Base-by-base conservation (phyloP, 1,284 basidiomycete species). In the Vanrija sp. region DNA sequence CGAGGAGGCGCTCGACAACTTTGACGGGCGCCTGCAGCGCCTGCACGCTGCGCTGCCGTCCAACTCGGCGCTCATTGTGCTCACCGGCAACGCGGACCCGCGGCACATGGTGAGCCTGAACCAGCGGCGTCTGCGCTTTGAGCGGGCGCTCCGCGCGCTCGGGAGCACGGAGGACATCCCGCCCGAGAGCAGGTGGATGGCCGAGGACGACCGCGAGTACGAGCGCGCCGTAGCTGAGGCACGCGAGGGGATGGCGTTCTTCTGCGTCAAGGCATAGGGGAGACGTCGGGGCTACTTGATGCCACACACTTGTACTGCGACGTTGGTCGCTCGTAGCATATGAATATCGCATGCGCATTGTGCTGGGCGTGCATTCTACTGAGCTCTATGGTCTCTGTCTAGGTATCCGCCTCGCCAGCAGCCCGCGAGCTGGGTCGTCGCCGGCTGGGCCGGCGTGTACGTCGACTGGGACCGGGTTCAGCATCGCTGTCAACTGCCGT, bases 61-160 rank as follows among this genome's bases (percentile, higher is more conserved):
- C 7, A 84, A 86, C 25, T 89, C 91, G 0, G 91, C 91, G 0
- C 72, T 96, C 12, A 78, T 95, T 43, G 79, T 96, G 45, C 85
- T 95, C 67, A 89, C 87, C 0, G 92, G 92, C 0, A 90, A 95
- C 68, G 84, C 85, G 1, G 89, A 94, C 68, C 91, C 93, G 0
- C 82, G 89, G 0, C 78, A 74, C 1, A 91, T 93, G 88, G 78
- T 86, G 1, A 71, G 80, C 23, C 78, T 95, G 19, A 85, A 85
- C 55, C 81, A 82, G 3, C 81, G 85, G 52, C 87, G 90, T 70
- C 75, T 76, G 5, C 80, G 82, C 18, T 94, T 91, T 65, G 91
- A 95, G 67, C 79, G 76, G 34, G 82, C 85, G 28, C 79, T 88
- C 63, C 82, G 84, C 66, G 79, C 78, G 43, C 52, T 71, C 3